phyloP scores from a whole-genome alignment of 352 stramenopile genomes.

The Phytophthora crassamura region DNA sequence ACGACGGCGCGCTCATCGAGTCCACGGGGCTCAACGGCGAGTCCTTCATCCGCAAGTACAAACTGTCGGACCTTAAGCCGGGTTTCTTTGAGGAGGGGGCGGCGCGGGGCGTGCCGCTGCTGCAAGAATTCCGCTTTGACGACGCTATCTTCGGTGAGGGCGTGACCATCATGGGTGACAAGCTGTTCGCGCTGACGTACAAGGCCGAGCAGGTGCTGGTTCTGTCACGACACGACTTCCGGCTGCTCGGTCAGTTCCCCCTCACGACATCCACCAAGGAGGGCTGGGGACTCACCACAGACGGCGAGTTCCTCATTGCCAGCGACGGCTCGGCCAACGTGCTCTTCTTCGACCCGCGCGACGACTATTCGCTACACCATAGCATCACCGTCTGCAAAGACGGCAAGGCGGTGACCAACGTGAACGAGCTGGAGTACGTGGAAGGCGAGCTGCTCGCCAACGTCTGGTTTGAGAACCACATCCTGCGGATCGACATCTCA shows the following conservation, averaged over 20 bases:
- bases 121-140: constrained; percentile 68
- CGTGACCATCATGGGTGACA: constrained; percentile 72
- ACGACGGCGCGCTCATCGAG: constrained; percentile 69
- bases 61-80: constrained; percentile 33
- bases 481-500: constrained; percentile 80
- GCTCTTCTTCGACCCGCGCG: constrained; percentile 78
- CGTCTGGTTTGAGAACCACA: constrained; percentile 82
- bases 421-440: constrained; percentile 92
- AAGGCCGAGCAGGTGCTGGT: constrained; percentile 66
- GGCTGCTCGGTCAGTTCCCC: constrained; percentile 54
- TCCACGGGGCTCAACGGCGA: constrained; percentile 70
- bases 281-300: constrained; percentile 90
- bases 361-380: constrained; percentile 62
- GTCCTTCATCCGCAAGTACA: constrained; percentile 81
- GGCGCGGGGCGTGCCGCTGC: constrained; percentile 17
- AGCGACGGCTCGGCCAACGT: constrained; percentile 85
- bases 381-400: constrained; percentile 58
- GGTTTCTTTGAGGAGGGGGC: constrained; percentile 19
- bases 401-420: constrained; percentile 49
- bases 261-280: constrained; percentile 83
- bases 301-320: constrained; percentile 82
- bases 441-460: constrained; percentile 87
- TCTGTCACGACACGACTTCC: constrained; percentile 66
- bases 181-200: constrained; percentile 88
- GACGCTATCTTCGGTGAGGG: constrained; percentile 80